Base-by-base conservation (phyloP, 2,329 filamentous ascomycete species). In the Sporothrix variecibatus region DNA sequence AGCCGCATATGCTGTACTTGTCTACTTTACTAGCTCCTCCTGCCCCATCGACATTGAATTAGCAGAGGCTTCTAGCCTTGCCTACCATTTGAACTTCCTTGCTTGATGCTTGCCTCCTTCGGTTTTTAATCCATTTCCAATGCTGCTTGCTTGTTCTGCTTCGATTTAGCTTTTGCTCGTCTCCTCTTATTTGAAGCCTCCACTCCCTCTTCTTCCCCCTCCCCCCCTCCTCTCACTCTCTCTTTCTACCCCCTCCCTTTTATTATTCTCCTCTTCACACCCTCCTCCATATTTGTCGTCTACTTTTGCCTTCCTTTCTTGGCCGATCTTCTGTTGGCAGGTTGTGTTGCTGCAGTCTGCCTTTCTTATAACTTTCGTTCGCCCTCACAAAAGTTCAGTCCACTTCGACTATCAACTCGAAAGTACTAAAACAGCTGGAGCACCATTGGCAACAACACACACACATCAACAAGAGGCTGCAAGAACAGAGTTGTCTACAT, bases 1-100 rank as follows among this genome's bases (percentile, higher is more conserved):
- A 82, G 83, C 79, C 83, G 85, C 82, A 82, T 82, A 86, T 85
- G 83, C 80, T 80, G 86, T 87, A 83, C 80, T 81, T 79, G 80
- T 81, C 81, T 82, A 82, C 83, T 82, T 81, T 83, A 81, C 40
- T 67, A 31, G 40, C 23, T 46, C 38, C 64, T 40, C 64, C 40
- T 46, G 38, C 40, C 23, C 64, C 40, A 20, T 67, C 40, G 40
- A 67, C 82, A 82, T 82, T 83, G 80, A 83, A 80, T 81, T 79
- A 84, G 85, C 65, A 53, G 68, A 56, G 20, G 20, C 67, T 60
- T 38, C 58, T 67, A 38, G 40, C 72, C n/a, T 62, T 67, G 31
- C 40, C 62, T 72, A 26, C 56, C 11, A n/a, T 28, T 43, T 17
- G 34, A 64, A 34, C 58, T 46, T 69, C 62, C 51, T 56, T 56